Conservation (phyloP, 805 yeast species). For the Kockiozyma suomiensis region DNA sequence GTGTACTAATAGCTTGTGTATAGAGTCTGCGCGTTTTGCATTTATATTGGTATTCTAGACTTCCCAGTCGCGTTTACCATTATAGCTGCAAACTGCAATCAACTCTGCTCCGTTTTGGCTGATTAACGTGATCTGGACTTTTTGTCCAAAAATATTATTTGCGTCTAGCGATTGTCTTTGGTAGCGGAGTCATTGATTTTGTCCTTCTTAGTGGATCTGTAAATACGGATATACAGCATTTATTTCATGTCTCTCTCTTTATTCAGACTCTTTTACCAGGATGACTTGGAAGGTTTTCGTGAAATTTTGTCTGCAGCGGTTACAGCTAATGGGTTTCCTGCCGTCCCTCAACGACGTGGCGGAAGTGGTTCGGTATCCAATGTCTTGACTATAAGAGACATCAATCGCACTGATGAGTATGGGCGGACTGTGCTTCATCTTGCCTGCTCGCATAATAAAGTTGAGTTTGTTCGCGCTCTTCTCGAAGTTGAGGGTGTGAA, state of each 20-base stretch:
- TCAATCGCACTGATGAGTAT: constrained; percentile 30
- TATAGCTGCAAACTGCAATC: constrained; percentile 5
- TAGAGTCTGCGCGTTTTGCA: not conserved
- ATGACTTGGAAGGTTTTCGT: constrained; percentile 26
- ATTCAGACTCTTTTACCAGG: constrained; percentile 28
- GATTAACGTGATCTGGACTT: not conserved
- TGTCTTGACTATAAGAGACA: constrained; percentile 18
- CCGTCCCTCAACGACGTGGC: not conserved
- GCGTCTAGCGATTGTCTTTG: not conserved
- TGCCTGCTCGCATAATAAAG: constrained; percentile 53
- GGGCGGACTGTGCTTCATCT: constrained; percentile 57
- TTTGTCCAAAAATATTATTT: not conserved
- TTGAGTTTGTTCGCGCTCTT: constrained; percentile 51
- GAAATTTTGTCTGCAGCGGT: constrained; percentile 10
- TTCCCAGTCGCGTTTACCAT: not conserved
- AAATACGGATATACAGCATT: not conserved
- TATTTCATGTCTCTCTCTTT: constrained; percentile 19
- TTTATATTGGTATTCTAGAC: constrained; percentile 5
- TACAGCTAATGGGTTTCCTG: not conserved
- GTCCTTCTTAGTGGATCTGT: not conserved
- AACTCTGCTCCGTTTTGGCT: constrained; percentile 5
- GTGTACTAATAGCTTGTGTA: too few relatives aligned
- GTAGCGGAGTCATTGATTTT: too few relatives aligned
- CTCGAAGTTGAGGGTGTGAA: constrained; percentile 55
- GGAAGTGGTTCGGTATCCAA: not conserved